Percentiles rank a stretch among this genome's conserved stretches.
phyloP scores from a whole-genome alignment of 73 alveolate genomes.

The Tetrahymena thermophila region DNA sequence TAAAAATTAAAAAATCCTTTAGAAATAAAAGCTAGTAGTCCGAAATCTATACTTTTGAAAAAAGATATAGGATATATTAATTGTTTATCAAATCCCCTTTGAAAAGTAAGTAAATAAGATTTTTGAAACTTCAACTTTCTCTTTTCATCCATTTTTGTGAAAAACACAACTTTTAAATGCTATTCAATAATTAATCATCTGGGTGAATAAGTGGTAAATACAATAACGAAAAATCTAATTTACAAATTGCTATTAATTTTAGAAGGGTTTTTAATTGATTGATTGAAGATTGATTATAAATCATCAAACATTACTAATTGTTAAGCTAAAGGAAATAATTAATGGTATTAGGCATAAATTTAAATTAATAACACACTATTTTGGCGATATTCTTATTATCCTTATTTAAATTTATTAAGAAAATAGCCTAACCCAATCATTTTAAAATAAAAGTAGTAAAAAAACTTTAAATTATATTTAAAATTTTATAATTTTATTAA shows the following conservation, averaged over 20 bases:
- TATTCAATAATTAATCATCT: background rate
- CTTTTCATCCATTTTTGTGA: background rate
- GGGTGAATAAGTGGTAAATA: background rate
- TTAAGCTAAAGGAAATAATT: background rate
- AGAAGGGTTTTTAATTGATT: background rate
- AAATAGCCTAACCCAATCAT: no score
- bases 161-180: background rate
- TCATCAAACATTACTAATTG: background rate
- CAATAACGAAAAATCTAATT: background rate
- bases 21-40: background rate
- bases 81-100: background rate
- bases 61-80: background rate
- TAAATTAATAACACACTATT: background rate
- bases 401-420: no score
- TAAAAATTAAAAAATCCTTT: background rate
- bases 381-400: no score
- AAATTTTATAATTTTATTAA: no score
- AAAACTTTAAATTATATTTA: no score
- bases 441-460: background rate
- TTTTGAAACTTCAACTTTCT: background rate
- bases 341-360: background rate
- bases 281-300: background rate
- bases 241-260: background rate
- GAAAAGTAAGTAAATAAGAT: no score
- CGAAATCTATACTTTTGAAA: background rate